A percentile compares a stretch with the other conserved stretches of the same genome.
phyloP scores from a whole-genome alignment of 371 early-diverging fungal species.

The Mucor plumbeus region DNA sequence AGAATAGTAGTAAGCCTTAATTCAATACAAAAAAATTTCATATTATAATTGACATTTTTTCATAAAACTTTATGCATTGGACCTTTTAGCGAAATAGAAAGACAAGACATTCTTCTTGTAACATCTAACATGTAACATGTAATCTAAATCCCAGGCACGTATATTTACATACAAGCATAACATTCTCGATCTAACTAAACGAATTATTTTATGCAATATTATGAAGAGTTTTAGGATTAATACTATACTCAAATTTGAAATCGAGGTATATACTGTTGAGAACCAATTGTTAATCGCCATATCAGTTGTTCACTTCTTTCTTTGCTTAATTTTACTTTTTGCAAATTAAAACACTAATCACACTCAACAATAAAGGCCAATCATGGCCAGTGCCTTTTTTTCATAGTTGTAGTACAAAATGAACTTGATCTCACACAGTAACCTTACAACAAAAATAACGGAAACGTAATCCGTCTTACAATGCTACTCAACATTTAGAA shows the following conservation, averaged over 20 bases:
- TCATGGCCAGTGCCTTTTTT: background rate
- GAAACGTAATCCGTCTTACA: background rate
- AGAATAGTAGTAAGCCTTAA: background rate
- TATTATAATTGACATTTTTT: background rate
- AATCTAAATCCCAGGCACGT: background rate
- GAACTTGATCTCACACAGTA: background rate
- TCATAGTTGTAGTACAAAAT: background rate
- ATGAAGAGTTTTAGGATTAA: background rate
- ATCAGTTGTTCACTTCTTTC: background rate
- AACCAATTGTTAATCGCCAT: background rate
- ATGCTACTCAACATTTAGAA: background rate
- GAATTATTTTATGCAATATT: too few relatives aligned
- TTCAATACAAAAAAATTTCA: background rate
- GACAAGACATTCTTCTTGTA: background rate
- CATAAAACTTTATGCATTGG: too few relatives aligned
- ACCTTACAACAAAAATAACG: background rate
- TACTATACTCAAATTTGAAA: too few relatives aligned
- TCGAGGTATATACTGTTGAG: background rate
- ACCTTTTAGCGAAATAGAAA: background rate
- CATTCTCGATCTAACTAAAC: background rate
- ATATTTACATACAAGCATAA: background rate
- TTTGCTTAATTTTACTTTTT: background rate
- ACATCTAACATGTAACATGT: background rate
- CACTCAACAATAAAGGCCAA: background rate
- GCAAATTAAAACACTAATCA: background rate